These are phyloP conservation scores for Coemansia sp. DNA, from an alignment of 192 early-diverging fungal genomes.

Conservation along the genomic window DNA sequence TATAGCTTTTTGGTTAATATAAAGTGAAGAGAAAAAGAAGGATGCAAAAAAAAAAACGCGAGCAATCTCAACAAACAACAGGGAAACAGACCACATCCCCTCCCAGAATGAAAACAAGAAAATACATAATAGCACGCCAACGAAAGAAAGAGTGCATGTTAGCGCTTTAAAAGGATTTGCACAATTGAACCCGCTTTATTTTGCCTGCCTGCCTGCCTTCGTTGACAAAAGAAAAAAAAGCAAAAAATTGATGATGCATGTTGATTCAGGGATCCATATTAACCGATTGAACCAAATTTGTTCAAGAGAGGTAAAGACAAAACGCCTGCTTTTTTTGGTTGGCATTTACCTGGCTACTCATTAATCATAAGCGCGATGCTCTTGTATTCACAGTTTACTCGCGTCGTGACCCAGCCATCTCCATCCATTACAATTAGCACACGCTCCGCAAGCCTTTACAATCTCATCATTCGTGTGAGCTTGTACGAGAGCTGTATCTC, in stretches of 20 bases:
- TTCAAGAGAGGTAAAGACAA: no score
- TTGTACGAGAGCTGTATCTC: no score
- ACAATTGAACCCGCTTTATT: background rate
- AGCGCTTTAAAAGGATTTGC: background rate
- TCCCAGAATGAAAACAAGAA: background rate
- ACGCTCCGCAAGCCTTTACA: no score
- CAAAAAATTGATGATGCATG: background rate
- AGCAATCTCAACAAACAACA: background rate
- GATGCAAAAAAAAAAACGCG: constrained; percentile 9
- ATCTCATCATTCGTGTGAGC: no score
- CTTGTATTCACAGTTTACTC: no score
- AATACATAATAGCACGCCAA: background rate
- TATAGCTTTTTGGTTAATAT: background rate
- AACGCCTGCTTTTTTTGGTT: no score
- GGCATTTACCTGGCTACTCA: no score
- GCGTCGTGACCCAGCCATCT: no score
- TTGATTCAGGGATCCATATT: background rate
- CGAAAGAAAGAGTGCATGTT: background rate
- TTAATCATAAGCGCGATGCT: no score
- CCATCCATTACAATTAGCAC: no score
- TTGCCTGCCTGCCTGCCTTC: background rate
- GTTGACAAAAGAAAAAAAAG: background rate
- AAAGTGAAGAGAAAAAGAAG: background rate
- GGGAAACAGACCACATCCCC: background rate
- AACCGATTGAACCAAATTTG: no score